Base-by-base conservation (phyloP, 805 yeast genomes). In the Cyberlindnera petersonii region DNA sequence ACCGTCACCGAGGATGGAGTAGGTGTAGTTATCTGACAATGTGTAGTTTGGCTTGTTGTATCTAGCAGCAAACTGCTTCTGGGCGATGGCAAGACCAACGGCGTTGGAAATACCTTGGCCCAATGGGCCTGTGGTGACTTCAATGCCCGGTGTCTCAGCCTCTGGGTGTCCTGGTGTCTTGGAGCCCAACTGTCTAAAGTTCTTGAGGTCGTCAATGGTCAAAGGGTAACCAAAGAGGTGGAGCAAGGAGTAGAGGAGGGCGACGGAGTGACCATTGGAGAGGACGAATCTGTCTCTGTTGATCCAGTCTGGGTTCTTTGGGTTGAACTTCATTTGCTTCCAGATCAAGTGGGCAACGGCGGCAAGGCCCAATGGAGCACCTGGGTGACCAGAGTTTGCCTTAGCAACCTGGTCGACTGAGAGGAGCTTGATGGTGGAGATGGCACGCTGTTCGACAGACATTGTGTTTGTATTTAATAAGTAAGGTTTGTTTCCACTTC, bases 151-250 rank as follows among this genome's bases (percentile, higher is more conserved):
- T 45, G 84, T 75, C 60, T 85, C 94, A 46, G 69, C 76, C 72
- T 91, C 98, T 41, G 98, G 98, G 71, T 91, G 98, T 54, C 98
- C 98, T 35, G 98, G 98, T 46, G 95, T 83, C 69, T 80, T 83
- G 49, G 98, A 88, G 61, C 75, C 74, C 59, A 89, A 67, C 68
- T 86, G 94, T 75, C 98, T 84, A 72, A 93, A 93, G 47, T 74
- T 66, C 74, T 88, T 82, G 66, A 91, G 74, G 67, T 91, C 98
- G 32, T 87, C 95, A 50, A 91, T 64, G 42, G 86, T 58, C 60
- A 80, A 68, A 56, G 76, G 83, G 72, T 77, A 91, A 46, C 98
- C 98, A 59, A 78, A 79, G 57, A 93, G 72, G 65, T 85, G 93
- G 58, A 91, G 73, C 67, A 91, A 64, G 27, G 89, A 69, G 77